Evolutionary conservation across 257 asterid genomes (phyloP), one percentile per base, ranked within the genome.

Genomic region (Solanum bulbocastanum): DNA sequence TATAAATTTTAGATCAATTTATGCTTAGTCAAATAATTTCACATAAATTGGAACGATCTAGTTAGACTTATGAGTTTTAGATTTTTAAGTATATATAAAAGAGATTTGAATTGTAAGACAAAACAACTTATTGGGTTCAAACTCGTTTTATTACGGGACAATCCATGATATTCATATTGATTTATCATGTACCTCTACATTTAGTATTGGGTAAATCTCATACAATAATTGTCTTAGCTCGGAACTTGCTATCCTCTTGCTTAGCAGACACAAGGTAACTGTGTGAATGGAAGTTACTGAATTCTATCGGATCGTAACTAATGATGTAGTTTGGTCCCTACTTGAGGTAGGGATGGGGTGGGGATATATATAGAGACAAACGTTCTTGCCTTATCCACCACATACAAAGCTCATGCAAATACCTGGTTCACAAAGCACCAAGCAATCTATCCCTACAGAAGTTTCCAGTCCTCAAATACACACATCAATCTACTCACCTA

Each of bases 331-430:
- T 73, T 20, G 49, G 18, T 1, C 82, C 79, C 30, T 20, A 73
- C 49, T 10, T 73, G 49, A 35, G 30, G 60, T 40, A 33, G 60
- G 60, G 40, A 14, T 5, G 20, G 33, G 72, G 11, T 22, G 18
- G 35, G 32, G 15, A n/a, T 58, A 65, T 40, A 81, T 42, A 33
- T 44, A 85, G 76, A 84, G 18, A 74, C 83, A 82, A 69, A 90
- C 96, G 93, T 90, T 89, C 32, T 36, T 66, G 87, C 93, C 91
- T 93, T 94, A 91, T 94, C 96, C 94, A 90, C 92, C 98, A 91
- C 96, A 91, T 72, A 87, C 18, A 85, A 86, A 85, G 20, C 88
- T 91, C 91, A 91, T 73, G n/a, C 86, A 92, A 82, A 89, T 89
- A 83, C 88, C 74, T 94, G 98, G 98, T 91, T 90, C 92, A 91